phyloP scores from a whole-genome alignment of 805 yeast genomes.

The Yamadazyma endophytica region DNA sequence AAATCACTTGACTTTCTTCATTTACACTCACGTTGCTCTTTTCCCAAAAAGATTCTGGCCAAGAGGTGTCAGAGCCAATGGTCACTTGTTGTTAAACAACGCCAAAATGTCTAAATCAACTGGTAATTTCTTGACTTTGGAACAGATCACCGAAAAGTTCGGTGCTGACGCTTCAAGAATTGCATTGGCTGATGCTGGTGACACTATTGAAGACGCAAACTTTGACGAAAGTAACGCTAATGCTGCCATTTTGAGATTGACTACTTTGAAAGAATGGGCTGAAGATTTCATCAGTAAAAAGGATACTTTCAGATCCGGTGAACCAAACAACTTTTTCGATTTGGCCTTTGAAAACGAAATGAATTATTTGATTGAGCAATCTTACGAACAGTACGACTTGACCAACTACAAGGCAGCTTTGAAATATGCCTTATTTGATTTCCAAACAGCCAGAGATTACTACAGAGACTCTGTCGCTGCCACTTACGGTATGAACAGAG shows the following conservation, averaged over 20 bases:
- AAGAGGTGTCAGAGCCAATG: constrained; percentile 87
- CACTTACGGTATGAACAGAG: constrained; percentile 69
- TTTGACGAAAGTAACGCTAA: constrained; percentile 95
- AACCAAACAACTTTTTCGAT: constrained; percentile 66
- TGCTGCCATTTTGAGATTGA: constrained; percentile 92
- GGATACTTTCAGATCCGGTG: constrained; percentile 47
- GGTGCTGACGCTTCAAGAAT: constrained; percentile 98
- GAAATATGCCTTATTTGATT: constrained; percentile 88
- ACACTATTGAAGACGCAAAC: constrained; percentile 94
- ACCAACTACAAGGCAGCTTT: constrained; percentile 87
- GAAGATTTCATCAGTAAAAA: constrained; percentile 62
- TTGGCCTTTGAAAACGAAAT: constrained; percentile 89
- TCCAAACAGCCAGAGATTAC: constrained; percentile 92
- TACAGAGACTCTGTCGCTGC: constrained; percentile 76
- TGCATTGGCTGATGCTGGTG: constrained; percentile 98
- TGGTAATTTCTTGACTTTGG: constrained; percentile 92
- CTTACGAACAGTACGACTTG: constrained; percentile 63
- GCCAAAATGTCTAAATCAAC: constrained; percentile 98
- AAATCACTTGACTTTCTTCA: constrained; percentile 93
- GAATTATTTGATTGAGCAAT: constrained; percentile 72
- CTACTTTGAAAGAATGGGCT: constrained; percentile 92
- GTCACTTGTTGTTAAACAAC: constrained; percentile 91
- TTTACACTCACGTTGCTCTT: constrained; percentile 87
- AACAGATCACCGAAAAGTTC: constrained; percentile 77
- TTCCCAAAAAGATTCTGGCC: constrained; percentile 95